phyloP scores from a whole-genome alignment of 495 filamentous ascomycete species.

The Bacidia rubella region DNA sequence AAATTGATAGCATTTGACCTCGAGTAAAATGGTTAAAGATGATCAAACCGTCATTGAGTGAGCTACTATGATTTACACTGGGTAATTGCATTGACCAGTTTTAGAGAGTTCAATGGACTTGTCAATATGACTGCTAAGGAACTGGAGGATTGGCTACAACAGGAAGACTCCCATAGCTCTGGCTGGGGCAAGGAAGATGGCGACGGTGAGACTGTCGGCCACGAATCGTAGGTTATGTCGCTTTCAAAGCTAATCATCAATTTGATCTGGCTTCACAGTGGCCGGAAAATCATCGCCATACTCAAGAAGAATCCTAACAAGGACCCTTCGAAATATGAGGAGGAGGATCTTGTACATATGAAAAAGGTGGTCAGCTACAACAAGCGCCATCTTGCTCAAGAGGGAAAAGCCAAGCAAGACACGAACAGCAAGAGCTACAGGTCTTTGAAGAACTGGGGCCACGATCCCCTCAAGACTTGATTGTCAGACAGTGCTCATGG shows the following conservation, averaged over 20 bases:
- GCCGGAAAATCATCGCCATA: conserved; percentile 51
- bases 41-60: too few species aligned
- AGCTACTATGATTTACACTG: too few species aligned
- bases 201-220: conserved; percentile 48
- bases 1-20: not conserved
- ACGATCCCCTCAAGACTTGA: conserved; percentile 40
- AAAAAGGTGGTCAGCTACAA: conserved; percentile 46
- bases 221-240: conserved; percentile 37
- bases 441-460: conserved; percentile 56
- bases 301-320: conserved; percentile 47
- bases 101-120: conserved; percentile 55
- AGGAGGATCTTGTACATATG: conserved; percentile 43
- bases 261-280: conserved; percentile 23
- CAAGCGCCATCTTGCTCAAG: conserved; percentile 54
- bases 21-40: conserved; percentile 43
- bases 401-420: conserved; percentile 43
- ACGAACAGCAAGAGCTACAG: conserved; percentile 42
- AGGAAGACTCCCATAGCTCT: conserved; percentile 37
- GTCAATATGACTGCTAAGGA: conserved; percentile 54
- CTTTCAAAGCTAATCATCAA: not conserved
- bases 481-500: too few species aligned
- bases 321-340: conserved; percentile 37
- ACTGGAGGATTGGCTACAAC: conserved; percentile 46
- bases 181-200: conserved; percentile 47
- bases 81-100: too few species aligned